Conservation (phyloP, 495 filamentous ascomycete genomes). For the Penicillium malachiteum region DNA sequence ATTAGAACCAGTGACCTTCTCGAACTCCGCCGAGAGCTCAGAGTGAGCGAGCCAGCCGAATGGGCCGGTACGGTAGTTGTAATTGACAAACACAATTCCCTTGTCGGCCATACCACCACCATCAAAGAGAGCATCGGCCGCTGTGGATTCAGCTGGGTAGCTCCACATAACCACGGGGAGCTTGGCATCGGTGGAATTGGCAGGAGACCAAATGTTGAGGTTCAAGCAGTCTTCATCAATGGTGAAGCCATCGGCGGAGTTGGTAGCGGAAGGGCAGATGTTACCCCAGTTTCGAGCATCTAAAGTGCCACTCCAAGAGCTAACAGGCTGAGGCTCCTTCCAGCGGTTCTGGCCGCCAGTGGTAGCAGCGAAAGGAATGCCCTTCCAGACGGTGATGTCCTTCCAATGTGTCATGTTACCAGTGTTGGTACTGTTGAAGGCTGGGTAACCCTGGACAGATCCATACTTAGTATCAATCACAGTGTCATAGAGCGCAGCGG, state of each 20-base stretch:
- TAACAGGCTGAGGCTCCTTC: conserved; percentile 27
- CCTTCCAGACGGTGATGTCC: conserved; percentile 45
- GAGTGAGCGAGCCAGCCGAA: conserved; percentile 66
- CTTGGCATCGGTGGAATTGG: conserved; percentile 23
- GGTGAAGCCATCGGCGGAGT: neutral
- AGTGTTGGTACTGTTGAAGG: conserved; percentile 28
- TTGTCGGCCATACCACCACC: conserved; percentile 32
- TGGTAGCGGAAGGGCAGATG: conserved; percentile 18
- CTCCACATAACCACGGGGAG: conserved; percentile 32
- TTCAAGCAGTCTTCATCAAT: conserved; percentile 33
- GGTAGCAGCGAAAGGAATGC: conserved; percentile 29
- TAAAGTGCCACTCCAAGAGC: conserved; percentile 26
- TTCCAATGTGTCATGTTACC: conserved; percentile 40
- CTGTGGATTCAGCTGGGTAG: conserved; percentile 27
- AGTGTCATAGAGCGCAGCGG: conserved; percentile 14
- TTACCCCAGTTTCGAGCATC: conserved; percentile 21
- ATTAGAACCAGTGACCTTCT: conserved; percentile 31
- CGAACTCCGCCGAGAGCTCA: conserved; percentile 42
- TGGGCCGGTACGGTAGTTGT: conserved; percentile 69
- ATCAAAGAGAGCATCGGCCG: conserved; percentile 15
- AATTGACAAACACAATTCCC: conserved; percentile 61
- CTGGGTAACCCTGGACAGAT: conserved; percentile 28
- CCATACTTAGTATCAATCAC: conserved; percentile 26
- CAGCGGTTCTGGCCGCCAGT: conserved; percentile 31
- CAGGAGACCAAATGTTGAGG: conserved; percentile 31